Conservation (phyloP, 2,329 filamentous ascomycete species). For the Mariannaea sp. region DNA sequence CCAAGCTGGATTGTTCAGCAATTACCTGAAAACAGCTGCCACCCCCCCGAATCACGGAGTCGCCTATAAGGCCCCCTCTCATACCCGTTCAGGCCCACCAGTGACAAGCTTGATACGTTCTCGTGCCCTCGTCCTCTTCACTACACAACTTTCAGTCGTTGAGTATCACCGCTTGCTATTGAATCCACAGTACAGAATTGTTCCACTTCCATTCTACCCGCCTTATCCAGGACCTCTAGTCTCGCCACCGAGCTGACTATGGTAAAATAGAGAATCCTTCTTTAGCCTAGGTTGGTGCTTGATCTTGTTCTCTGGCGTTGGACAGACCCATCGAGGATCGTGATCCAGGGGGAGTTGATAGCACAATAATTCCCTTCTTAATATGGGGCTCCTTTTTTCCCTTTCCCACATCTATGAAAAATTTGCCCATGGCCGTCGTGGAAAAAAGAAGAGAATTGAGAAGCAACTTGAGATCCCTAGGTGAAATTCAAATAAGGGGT, state of each 20-base stretch:
- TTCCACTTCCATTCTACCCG: slow-evolving; percentile 22
- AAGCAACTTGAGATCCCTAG: not conserved
- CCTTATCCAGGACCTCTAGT: slow-evolving; percentile 17
- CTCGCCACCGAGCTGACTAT: slow-evolving; percentile 25
- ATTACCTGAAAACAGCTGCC: no score
- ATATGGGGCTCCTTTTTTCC: no score
- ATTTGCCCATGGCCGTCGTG: not conserved
- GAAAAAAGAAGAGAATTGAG: not conserved
- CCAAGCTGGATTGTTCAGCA: slow-evolving; percentile 3
- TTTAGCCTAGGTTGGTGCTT: slow-evolving; percentile 24
- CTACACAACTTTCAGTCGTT: slow-evolving; percentile 17
- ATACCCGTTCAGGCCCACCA: slow-evolving; percentile 9
- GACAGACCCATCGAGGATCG: not conserved
- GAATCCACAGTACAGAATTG: no score
- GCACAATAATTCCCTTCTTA: no score
- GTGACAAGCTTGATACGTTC: not conserved
- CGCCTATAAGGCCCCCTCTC: not conserved
- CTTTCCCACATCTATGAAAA: not conserved
- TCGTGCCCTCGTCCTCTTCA: slow-evolving; percentile 8
- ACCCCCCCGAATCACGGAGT: not conserved
- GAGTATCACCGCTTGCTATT: slow-evolving; percentile 33
- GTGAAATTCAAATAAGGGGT: not conserved
- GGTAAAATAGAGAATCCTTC: slow-evolving; percentile 21
- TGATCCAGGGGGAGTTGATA: not conserved
- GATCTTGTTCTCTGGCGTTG: slow-evolving; percentile 13